phyloP scores from a whole-genome alignment of 495 filamentous ascomycete species.

The Astrocystis sublimbata region DNA sequence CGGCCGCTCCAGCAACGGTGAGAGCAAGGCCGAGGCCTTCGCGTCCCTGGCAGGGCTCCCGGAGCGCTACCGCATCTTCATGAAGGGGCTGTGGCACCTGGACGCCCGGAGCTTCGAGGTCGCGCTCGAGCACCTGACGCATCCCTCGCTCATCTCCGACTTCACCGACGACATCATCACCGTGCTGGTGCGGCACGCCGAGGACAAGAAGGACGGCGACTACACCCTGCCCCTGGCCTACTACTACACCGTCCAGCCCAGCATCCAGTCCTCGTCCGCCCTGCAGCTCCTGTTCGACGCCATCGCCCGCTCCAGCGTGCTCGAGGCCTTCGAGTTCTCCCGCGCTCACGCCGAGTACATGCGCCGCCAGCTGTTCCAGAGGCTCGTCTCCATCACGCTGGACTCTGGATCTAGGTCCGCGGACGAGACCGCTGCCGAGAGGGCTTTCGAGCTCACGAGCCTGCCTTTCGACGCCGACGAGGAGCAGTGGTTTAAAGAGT shows the following conservation, averaged over 20 bases:
- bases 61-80: conserved; percentile 69
- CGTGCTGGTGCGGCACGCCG: conserved; percentile 61
- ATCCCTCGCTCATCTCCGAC: conserved; percentile 73
- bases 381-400: conserved; percentile 65
- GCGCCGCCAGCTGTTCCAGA: conserved; percentile 63
- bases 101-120: conserved; percentile 68
- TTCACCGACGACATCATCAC: conserved; percentile 80
- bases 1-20: conserved; percentile 42
- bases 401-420: conserved; percentile 42
- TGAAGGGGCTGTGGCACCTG: conserved; percentile 79
- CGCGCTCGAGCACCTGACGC: conserved; percentile 70
- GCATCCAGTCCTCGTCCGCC: conserved; percentile 59
- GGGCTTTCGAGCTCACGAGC: conserved; percentile 68
- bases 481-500: conserved; percentile 71
- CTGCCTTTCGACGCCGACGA: conserved; percentile 68
- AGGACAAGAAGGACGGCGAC: conserved; percentile 59
- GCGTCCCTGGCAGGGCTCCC: conserved; percentile 55
- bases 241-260: conserved; percentile 69
- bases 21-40: conserved; percentile 55
- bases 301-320: conserved; percentile 64
- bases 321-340: conserved; percentile 73
- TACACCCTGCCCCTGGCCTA: conserved; percentile 71
- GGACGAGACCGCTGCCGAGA: conserved; percentile 52
- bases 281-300: conserved; percentile 65
- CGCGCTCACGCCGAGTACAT: conserved; percentile 61